A percentile compares a stretch with the other conserved stretches of the same genome.
Conservation (phyloP, 768 basidiomycete species). For the Omphalotus guepiniiformis region DNA sequence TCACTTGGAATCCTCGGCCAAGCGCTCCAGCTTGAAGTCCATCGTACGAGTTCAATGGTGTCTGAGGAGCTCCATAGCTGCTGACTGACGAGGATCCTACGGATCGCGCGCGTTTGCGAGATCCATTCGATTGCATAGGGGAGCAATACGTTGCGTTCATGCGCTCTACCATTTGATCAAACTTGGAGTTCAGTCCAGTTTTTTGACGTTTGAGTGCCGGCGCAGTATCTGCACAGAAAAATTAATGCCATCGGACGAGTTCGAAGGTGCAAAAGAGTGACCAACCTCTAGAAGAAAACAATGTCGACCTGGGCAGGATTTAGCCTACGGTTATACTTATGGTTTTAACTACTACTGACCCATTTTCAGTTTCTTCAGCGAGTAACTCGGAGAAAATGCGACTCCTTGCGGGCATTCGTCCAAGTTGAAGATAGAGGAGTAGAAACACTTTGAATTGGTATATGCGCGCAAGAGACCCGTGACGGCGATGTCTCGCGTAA, state of each 20-base stretch:
- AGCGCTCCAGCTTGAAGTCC: constrained; percentile 28
- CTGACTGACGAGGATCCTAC: constrained; percentile 42
- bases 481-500: too few species aligned
- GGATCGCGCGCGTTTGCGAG: constrained; percentile 31
- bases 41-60: constrained; percentile 37
- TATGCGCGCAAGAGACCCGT: too few species aligned
- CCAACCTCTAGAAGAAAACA: not conserved
- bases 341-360: not conserved
- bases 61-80: constrained; percentile 36
- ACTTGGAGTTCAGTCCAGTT: constrained; percentile 52
- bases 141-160: constrained; percentile 40
- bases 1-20: constrained; percentile 35
- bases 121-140: constrained; percentile 17
- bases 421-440: not conserved
- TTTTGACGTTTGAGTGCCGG: constrained; percentile 39
- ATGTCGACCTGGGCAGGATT: too few species aligned
- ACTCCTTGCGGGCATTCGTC: constrained; percentile 6
- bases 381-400: constrained; percentile 7
- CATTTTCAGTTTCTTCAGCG: constrained; percentile 5
- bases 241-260: not conserved
- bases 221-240: not conserved
- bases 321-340: not conserved
- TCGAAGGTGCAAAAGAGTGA: not conserved
- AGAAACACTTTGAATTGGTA: too few species aligned
- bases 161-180: constrained; percentile 63